Evolutionary conservation across 2,329 filamentous ascomycete species (phyloP), one percentile per base, ranked within the genome.

Genomic region (Penicillium oxalicum): DNA sequence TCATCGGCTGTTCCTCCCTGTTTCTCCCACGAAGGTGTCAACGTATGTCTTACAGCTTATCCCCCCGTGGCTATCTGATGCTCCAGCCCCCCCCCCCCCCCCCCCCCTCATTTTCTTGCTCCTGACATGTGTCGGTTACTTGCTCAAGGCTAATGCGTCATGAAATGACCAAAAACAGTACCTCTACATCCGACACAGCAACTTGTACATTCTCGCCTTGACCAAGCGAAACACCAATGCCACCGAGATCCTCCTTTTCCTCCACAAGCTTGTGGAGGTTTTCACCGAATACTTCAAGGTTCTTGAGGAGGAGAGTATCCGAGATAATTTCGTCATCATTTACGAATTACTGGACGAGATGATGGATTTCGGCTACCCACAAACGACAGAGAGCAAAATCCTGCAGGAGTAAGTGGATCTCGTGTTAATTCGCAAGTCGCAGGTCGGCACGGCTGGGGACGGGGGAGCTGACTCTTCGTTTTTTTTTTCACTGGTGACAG

Each of bases 211-310:
- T 58, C 88, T 98, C 63, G 93, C 93, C 54, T 78, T 98, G 52
- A 98, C 93, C 49, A 98, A 98, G 79, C 88, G 91, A 69, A 98
- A 98, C 75, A 95, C 90, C 62, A 98, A 98, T 77, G 93, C 93
- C 58, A 90, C 93, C 74, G 93, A 98, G 74, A 96, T 98, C 61
- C 83, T 98, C 40, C 84, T 98, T 44, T 98, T 98, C 78, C 80
- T 98, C 47, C 93, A 98, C 77, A 95, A 95, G 72, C 82, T 98
- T 47, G 93, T 98, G 65, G 93, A 97, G 70, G 93, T 98, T 56
- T 98, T 98, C 69, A 98, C 93, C 51, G 93, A 98, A 73, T 98
- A 98, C 77, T 98, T 98, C 80, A 98, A 98, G 72, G 91, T 94
- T 56, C 80, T 98, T 51, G 93, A 98, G 72, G 93, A 98, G 71